Evolutionary conservation across 495 filamentous ascomycete genomes (phyloP).

Genomic region (Annulohypoxylon moriforme): DNA sequence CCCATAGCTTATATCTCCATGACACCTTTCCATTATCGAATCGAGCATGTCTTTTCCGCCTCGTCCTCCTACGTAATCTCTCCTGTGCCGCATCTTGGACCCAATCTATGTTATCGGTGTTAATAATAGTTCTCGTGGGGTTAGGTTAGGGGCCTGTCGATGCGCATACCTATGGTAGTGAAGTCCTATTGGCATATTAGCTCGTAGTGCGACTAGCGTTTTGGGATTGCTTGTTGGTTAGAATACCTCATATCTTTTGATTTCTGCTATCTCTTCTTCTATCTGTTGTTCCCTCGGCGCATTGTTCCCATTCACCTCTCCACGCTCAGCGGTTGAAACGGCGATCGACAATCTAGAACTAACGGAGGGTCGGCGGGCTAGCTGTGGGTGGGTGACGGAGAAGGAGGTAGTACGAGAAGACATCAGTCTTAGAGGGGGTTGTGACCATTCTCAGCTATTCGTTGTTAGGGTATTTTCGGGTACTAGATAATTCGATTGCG

Average conservation of each 20-base stretch:
- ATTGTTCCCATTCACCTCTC: slow-evolving; percentile 58
- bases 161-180: slow-evolving; percentile 82
- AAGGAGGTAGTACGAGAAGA: slow-evolving; percentile 71
- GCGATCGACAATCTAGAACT: slow-evolving; percentile 77
- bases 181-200: slow-evolving; percentile 64
- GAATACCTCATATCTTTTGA: slow-evolving; percentile 91
- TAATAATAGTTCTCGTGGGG: background rate
- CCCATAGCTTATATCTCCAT: slow-evolving; percentile 84
- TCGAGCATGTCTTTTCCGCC: slow-evolving; percentile 76
- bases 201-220: slow-evolving; percentile 9
- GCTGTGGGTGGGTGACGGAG: slow-evolving; percentile 58
- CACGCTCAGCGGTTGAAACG: slow-evolving; percentile 71
- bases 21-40: slow-evolving; percentile 78
- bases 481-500: slow-evolving; percentile 4
- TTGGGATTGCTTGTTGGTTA: background rate
- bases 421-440: slow-evolving; percentile 56
- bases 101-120: slow-evolving; percentile 72
- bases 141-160: slow-evolving; percentile 4
- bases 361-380: slow-evolving; percentile 68
- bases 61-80: slow-evolving; percentile 80
- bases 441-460: slow-evolving; percentile 46
- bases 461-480: slow-evolving; percentile 42
- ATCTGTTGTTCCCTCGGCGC: slow-evolving; percentile 70
- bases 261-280: slow-evolving; percentile 95
- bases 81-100: slow-evolving; percentile 96